Evolutionary conservation across 306 rosid genomes (phyloP).

Genomic region (Prunus kanzakura): DNA sequence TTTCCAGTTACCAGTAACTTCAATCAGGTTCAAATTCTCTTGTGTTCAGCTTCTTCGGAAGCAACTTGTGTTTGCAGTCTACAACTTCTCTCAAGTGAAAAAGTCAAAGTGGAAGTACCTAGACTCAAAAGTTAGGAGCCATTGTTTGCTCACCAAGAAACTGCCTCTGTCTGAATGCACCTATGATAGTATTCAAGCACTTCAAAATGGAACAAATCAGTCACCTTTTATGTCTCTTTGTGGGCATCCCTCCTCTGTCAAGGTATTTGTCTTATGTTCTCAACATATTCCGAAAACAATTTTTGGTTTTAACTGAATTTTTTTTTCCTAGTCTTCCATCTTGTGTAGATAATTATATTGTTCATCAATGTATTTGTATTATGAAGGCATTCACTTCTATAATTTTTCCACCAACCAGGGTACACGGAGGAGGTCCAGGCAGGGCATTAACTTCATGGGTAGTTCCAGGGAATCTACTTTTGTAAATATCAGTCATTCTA

Average conservation of each 20-base stretch:
- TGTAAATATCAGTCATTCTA: slow-evolving; percentile 32
- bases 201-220: slow-evolving; percentile 55
- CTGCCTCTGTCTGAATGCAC: slow-evolving; percentile 84
- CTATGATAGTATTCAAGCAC: slow-evolving; percentile 73
- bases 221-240: slow-evolving; percentile 27
- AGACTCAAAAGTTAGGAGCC: slow-evolving; percentile 60
- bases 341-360: neutral
- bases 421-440: slow-evolving; percentile 46
- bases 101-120: slow-evolving; percentile 67
- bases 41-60: slow-evolving; percentile 45
- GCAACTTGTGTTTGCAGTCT: slow-evolving; percentile 74
- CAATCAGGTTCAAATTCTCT: slow-evolving; percentile 78
- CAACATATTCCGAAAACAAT: slow-evolving; percentile 4
- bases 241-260: slow-evolving; percentile 34
- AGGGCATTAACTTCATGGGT: slow-evolving; percentile 56
- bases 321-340: neutral
- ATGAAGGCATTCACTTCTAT: slow-evolving; percentile 27
- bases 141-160: slow-evolving; percentile 67
- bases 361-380: slow-evolving; percentile 14
- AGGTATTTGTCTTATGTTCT: slow-evolving; percentile 48
- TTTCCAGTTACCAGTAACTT: slow-evolving; percentile 69
- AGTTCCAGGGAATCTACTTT: slow-evolving; percentile 44
- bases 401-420: slow-evolving; percentile 43
- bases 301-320: neutral
- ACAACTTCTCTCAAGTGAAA: slow-evolving; percentile 58